Base-by-base conservation (phyloP, 2,329 filamentous ascomycete species). In the Verruconis gallopava region DNA sequence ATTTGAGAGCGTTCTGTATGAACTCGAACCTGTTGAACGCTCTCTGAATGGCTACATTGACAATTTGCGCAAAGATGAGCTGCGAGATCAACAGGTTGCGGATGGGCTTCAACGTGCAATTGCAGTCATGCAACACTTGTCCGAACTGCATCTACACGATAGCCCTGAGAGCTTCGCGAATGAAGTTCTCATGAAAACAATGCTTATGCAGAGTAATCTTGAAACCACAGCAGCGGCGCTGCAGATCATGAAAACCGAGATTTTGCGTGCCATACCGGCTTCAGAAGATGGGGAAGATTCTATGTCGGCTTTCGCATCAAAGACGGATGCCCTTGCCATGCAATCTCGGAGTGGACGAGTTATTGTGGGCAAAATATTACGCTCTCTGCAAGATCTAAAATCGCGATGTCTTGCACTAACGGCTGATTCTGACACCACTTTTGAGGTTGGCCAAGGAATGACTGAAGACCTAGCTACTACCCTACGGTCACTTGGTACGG, bases 1-100 rank as follows among this genome's bases (percentile, higher is more conserved):
- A 48, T 91, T 85, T 50, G 81, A 85, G 52, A 79, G 80, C 33
- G 83, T 86, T 2, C 62, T 91, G 44, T 84, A 85, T 51, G 91
- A 96, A 59, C 68, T 96, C 39, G 85, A 94, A 56, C 85, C 88
- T 1, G 85, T 96, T 9, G 91, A 98, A 63, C 75, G 86, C 44
- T 83, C 84, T 0, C 64, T 96, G 38, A 94, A 94, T 54, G 74
- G 73, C 43, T 94, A 86, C 76, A 83, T 96, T 44, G 88, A 95
- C 49, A 77, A 77, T 4, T 59, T 95, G 42, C 79, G 85, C 48
- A 78, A 77, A 40, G 86, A 93, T 50, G 86, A 94, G 43, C 65
- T 96, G 38, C 86, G 86, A 60, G 82, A 89, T 61, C 77, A 81
- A 57, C 80, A 85, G 52, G 86, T 86, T 54, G 79, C 83, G 0